Evolutionary conservation across 2,329 filamentous ascomycete species (phyloP).

Genomic region (Aspergillus brunneoviolaceus): DNA sequence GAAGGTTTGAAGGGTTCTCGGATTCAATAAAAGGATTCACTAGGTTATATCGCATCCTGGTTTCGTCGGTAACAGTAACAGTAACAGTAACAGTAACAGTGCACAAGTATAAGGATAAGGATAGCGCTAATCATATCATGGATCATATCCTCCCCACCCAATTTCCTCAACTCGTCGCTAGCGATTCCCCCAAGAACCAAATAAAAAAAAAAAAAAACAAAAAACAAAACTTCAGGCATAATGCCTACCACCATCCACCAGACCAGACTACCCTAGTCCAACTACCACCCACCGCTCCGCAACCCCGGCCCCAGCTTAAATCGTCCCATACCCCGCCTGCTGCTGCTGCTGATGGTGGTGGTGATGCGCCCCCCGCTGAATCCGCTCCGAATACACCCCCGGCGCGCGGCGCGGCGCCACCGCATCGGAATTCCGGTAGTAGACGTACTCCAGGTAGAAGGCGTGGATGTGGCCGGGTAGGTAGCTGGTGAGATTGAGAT

Average conservation of each 20-base stretch:
- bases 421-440: slow-evolving; percentile 63
- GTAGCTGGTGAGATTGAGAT: slow-evolving; percentile 48
- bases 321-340: slow-evolving; percentile 27
- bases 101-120: too few species aligned
- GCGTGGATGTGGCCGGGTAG: slow-evolving; percentile 77
- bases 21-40: too few species aligned
- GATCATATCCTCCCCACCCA: too few species aligned
- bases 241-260: too few species aligned
- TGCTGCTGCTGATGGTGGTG: neutral
- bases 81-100: too few species aligned
- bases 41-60: too few species aligned
- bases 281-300: slow-evolving; percentile 4
- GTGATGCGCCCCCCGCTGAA: slow-evolving; percentile 37
- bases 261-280: neutral
- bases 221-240: too few species aligned
- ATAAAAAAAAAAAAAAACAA: too few species aligned
- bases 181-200: too few species aligned
- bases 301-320: neutral
- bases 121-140: too few species aligned
- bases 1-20: neutral
- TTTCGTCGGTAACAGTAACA: too few species aligned
- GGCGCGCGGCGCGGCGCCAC: slow-evolving; percentile 31
- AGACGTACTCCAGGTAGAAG: slow-evolving; percentile 80
- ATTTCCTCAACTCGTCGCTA: too few species aligned
- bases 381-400: slow-evolving; percentile 42